Evolutionary conservation across 495 filamentous ascomycete species (phyloP).

Genomic region (Neurospora sp.): DNA sequence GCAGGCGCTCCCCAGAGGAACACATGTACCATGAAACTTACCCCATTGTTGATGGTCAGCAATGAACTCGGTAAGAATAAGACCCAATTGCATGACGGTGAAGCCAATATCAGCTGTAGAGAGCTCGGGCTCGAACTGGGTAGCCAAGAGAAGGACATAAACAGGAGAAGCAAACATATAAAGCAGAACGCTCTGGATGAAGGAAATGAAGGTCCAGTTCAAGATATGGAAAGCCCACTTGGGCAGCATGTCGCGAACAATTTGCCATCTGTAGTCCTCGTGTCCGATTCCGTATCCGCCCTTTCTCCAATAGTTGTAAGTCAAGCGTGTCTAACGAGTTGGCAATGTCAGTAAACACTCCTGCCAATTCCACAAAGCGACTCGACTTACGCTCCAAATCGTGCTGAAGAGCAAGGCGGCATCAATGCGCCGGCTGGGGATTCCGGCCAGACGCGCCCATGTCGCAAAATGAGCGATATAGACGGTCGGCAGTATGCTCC

Average conservation of each 20-base stretch:
- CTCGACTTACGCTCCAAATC: conserved; percentile 67
- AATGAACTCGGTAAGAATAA: conserved; percentile 65
- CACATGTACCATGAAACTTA: conserved; percentile 20
- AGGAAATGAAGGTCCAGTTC: conserved; percentile 79
- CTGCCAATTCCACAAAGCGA: neutral
- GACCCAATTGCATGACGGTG: conserved; percentile 53
- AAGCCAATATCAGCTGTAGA: conserved; percentile 56
- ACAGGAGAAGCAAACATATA: conserved; percentile 67
- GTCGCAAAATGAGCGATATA: conserved; percentile 79
- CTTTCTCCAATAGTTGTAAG: conserved; percentile 95
- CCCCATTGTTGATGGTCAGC: conserved; percentile 94
- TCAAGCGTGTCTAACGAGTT: conserved; percentile 54
- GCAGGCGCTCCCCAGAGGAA: conserved; percentile 5
- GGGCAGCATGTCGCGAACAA: conserved; percentile 33
- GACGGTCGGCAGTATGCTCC: conserved; percentile 79
- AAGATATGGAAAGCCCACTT: conserved; percentile 62
- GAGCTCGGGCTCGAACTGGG: conserved; percentile 31
- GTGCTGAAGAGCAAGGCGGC: conserved; percentile 58
- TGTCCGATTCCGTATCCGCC: conserved; percentile 80
- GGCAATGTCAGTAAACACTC: neutral
- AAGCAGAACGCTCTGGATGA: conserved; percentile 73
- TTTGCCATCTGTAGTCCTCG: conserved; percentile 89
- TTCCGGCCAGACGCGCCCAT: conserved; percentile 65
- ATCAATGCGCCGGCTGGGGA: conserved; percentile 66
- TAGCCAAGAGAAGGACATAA: conserved; percentile 62